Base-by-base conservation (phyloP, 169 alveolate genomes). In the Babesia ovis region DNA sequence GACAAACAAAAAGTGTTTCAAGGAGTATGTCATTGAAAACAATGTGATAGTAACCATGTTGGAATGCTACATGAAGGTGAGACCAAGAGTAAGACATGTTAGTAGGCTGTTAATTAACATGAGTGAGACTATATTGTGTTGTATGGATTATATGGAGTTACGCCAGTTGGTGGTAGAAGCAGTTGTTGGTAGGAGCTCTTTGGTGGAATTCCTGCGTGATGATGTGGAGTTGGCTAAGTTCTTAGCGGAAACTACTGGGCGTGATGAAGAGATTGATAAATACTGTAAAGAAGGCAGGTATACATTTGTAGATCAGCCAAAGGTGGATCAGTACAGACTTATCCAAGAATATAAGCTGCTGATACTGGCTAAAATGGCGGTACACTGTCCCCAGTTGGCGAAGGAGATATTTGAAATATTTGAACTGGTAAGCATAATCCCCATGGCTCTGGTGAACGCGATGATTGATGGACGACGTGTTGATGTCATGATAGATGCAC, bases 81-180 rank as follows among this genome's bases (percentile, higher is more conserved):
- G 48, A 8, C 8, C 41, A 4, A 12, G 8, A 14, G 79, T 22
- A 4, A 1, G 32, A 18, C 4, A n/a, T 23, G 14, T 22, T 20
- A 11, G 32, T 29, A 4, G 48, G 25, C 37, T 50, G 34, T 53
- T 27, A 1, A 20, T 60, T 43, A 20, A 9, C 1, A 5, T 25
- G 41, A 64, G 59, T 45, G 80, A 70, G 45, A 45, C 58, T 32
- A 20, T 79, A 4, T 11, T 79, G 14, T 54, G 34, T 51, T 70
- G 71, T 45, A 42, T 57, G 55, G 87, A 79, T 58, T 68, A 34
- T 25, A 25, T 57, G 61, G 87, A 79, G 66, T 60, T 56, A 58
- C 62, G 87, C 18, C 87, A 68, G 62, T 51, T 53, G 41, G 16
- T 79, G 6, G 12, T 69, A 16, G 77, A 64, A 22, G 20, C 50